phyloP scores from a whole-genome alignment of 2,329 filamentous ascomycete species.

The Pestalotiopsis fici region DNA sequence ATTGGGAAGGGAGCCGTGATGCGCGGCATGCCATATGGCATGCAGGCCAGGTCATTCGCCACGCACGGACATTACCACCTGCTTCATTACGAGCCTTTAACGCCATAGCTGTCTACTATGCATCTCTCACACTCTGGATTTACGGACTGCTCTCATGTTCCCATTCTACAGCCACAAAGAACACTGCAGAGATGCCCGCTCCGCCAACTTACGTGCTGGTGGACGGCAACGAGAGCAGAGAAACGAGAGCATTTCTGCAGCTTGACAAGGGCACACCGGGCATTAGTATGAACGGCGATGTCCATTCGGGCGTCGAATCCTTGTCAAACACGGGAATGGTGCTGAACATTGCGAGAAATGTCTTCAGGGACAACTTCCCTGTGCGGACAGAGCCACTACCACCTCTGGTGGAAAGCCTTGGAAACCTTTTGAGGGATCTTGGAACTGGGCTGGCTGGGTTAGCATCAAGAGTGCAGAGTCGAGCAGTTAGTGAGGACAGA shows the following conservation, averaged over 20 bases:
- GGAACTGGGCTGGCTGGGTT: constrained; percentile 18
- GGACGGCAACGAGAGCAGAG: constrained; percentile 25
- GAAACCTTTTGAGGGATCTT: constrained; percentile 23
- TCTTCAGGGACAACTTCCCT: constrained; percentile 27
- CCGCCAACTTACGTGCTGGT: constrained; percentile 17
- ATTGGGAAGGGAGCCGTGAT: constrained; percentile 22
- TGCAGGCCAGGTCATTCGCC: constrained; percentile 25
- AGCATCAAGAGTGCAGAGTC: constrained; percentile 14
- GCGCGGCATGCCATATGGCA: constrained; percentile 28
- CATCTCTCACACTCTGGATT: constrained; percentile 26
- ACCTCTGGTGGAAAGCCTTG: constrained; percentile 29
- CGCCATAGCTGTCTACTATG: constrained; percentile 28
- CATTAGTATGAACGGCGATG: constrained; percentile 12
- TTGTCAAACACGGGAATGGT: constrained; percentile 22
- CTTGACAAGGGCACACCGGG: constrained; percentile 21
- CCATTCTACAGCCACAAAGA: not conserved
- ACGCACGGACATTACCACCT: constrained; percentile 22
- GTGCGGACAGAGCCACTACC: constrained; percentile 26
- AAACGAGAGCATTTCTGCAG: constrained; percentile 24
- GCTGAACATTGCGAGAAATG: constrained; percentile 18
- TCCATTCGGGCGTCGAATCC: constrained; percentile 15
- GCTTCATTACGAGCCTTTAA: constrained; percentile 25
- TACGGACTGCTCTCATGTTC: constrained; percentile 22
- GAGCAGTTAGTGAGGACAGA: constrained; percentile 17
- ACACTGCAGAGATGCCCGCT: constrained; percentile 7